These are phyloP conservation scores for Russula sp. DNA, from an alignment of 768 basidiomycete species.

Conservation along the genomic window DNA sequence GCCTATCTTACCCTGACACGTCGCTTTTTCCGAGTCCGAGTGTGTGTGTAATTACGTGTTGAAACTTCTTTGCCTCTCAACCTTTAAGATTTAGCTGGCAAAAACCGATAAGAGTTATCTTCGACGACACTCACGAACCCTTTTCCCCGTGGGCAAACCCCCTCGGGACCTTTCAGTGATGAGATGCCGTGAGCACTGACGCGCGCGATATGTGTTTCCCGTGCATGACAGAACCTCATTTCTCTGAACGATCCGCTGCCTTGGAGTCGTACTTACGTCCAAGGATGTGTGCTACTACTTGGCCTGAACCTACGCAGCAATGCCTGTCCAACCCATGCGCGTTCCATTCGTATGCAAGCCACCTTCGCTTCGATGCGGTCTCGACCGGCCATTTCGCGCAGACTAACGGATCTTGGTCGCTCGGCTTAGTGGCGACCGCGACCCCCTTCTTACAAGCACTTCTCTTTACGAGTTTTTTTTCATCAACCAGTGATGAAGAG, in stretches of 20 bases:
- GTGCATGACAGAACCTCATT: conserved; percentile 20
- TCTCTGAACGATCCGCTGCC: conserved; percentile 25
- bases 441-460: conserved; percentile 4
- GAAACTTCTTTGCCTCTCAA: conserved; percentile 8
- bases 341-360: conserved; percentile 18
- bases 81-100: conserved; percentile 19
- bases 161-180: conserved; percentile 17
- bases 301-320: neutral
- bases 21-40: neutral
- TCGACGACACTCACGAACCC: conserved; percentile 12
- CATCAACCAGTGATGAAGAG: conserved; percentile 5
- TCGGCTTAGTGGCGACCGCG: conserved; percentile 6
- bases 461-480: conserved; percentile 1
- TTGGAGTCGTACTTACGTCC: conserved; percentile 26
- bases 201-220: conserved; percentile 17
- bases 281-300: conserved; percentile 14
- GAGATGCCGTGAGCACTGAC: conserved; percentile 14
- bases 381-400: conserved; percentile 1
- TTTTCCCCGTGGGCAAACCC: conserved; percentile 2
- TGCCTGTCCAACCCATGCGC: neutral
- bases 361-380: neutral
- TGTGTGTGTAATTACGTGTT: conserved; percentile 19
- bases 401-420: neutral
- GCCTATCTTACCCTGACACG: conserved; percentile 17
- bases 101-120: conserved; percentile 10